Conservation (phyloP, 208 protist species). For the Angomonas deanei region DNA sequence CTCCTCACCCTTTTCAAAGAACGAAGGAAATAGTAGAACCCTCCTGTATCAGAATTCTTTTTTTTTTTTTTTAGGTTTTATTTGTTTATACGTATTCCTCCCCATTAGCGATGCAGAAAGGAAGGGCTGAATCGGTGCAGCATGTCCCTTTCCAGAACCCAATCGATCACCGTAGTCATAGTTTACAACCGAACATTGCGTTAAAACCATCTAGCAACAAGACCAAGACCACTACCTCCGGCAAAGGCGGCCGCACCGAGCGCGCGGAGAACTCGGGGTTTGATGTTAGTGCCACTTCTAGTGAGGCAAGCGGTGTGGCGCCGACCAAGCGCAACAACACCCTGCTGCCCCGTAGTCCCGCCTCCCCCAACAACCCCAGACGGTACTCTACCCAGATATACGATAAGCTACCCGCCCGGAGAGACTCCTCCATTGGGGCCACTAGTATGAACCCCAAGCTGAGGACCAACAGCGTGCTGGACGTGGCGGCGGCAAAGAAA, state of each 20-base stretch:
- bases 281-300: not conserved
- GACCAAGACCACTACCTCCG: not conserved
- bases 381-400: not conserved
- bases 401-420: slow-evolving; percentile 17
- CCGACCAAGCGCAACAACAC: not conserved
- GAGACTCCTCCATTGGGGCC: slow-evolving; percentile 55
- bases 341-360: not conserved
- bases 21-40: too few relatives aligned
- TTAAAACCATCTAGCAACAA: too few relatives aligned
- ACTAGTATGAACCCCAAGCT: slow-evolving; percentile 45
- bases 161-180: not conserved
- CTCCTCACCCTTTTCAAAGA: too few relatives aligned
- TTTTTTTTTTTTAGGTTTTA: slow-evolving; percentile 2
- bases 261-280: too few relatives aligned
- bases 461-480: slow-evolving; percentile 31
- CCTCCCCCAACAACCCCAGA: not conserved
- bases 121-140: not conserved
- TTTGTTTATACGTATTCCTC: not conserved
- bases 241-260: too few relatives aligned
- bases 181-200: slow-evolving; percentile 1
- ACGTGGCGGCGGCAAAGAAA: slow-evolving; percentile 15
- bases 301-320: not conserved
- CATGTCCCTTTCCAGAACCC: not conserved
- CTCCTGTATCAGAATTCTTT: too few relatives aligned
- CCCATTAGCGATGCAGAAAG: not conserved